phyloP scores from a whole-genome alignment of 805 yeast species.

The Lachancea sp. region DNA sequence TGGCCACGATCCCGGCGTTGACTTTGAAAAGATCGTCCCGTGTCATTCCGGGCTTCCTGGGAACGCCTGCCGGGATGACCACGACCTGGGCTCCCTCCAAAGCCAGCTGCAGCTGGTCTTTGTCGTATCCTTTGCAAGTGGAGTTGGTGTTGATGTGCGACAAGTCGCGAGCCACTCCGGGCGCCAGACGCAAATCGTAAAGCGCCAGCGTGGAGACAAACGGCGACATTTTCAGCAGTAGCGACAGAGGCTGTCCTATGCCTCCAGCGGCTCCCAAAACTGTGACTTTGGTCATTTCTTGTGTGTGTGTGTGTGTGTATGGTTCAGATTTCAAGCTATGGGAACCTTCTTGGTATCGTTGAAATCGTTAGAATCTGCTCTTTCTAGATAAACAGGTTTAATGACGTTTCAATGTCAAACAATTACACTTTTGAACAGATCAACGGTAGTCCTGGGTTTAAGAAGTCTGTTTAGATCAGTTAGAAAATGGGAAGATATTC shows the following conservation, averaged over 20 bases:
- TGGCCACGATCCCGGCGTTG: slow-evolving; percentile 76
- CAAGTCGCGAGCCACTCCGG: slow-evolving; percentile 77
- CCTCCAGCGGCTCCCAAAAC: slow-evolving; percentile 86
- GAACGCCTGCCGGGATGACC: slow-evolving; percentile 85
- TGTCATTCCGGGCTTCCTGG: slow-evolving; percentile 87
- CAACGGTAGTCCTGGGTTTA: too few relatives aligned
- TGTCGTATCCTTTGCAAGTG: slow-evolving; percentile 58
- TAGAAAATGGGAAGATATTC: too few relatives aligned
- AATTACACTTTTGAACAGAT: too few relatives aligned
- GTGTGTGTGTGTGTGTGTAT: background rate
- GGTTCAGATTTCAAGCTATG: too few relatives aligned
- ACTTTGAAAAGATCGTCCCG: slow-evolving; percentile 80
- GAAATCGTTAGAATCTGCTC: background rate
- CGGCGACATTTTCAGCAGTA: slow-evolving; percentile 64
- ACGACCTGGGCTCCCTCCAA: slow-evolving; percentile 77
- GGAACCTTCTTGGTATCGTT: background rate
- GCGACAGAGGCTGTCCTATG: slow-evolving; percentile 66
- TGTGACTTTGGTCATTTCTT: slow-evolving; percentile 50
- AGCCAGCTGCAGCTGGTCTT: slow-evolving; percentile 61
- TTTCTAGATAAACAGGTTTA: background rate
- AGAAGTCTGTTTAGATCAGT: too few relatives aligned
- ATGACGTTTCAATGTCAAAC: background rate
- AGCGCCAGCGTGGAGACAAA: slow-evolving; percentile 63
- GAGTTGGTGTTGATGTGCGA: slow-evolving; percentile 76
- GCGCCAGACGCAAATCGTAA: slow-evolving; percentile 69